These are phyloP conservation scores for Trifolium dubium DNA, from an alignment of 306 rosid genomes.

Conservation along the genomic window DNA sequence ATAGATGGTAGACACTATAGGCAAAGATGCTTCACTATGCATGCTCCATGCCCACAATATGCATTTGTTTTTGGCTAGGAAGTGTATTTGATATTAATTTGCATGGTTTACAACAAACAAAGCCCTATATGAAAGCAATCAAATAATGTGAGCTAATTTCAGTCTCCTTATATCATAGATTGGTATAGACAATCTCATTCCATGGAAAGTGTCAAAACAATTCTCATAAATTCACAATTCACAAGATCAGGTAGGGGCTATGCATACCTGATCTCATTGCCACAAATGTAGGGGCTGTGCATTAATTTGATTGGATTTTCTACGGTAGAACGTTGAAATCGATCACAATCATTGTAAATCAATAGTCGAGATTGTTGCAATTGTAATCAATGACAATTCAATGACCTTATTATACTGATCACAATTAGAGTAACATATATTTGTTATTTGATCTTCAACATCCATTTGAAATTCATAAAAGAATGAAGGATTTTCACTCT, in stretches of 20 bases:
- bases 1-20: not conserved
- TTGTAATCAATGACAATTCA: too few species aligned
- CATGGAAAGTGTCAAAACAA: not conserved
- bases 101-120: slow-evolving; percentile 19
- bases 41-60: not conserved
- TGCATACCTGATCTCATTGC: not conserved
- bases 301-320: not conserved
- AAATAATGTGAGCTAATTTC: not conserved
- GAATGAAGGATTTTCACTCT: too few species aligned
- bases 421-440: too few species aligned
- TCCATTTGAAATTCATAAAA: too few species aligned
- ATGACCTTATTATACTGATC: too few species aligned
- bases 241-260: too few species aligned
- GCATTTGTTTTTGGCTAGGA: not conserved
- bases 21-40: slow-evolving; percentile 14
- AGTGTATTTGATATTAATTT: not conserved
- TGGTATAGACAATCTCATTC: slow-evolving; percentile 9
- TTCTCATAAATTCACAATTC: too few species aligned
- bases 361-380: too few species aligned
- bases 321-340: too few species aligned
- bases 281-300: slow-evolving; percentile 28
- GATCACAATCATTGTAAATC: too few species aligned
- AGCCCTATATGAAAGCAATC: not conserved
- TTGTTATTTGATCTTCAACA: too few species aligned
- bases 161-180: not conserved